Evolutionary conservation across 2,329 filamentous ascomycete genomes (phyloP).

Genomic region (Podosphaera xanthii): DNA sequence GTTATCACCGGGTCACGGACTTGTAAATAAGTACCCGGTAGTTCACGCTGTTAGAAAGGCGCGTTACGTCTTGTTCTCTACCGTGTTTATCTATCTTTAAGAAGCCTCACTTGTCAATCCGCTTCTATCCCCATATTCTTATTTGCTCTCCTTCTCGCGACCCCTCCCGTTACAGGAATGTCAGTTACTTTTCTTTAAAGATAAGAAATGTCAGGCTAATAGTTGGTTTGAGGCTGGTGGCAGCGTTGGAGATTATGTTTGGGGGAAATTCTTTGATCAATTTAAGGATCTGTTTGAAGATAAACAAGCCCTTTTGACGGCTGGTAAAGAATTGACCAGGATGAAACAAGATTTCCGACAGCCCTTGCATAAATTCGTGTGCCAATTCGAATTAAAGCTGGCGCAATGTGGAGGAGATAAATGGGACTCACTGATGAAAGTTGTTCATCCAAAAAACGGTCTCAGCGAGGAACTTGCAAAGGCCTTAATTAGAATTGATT

Average conservation of each 20-base stretch:
- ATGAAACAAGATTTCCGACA: background rate
- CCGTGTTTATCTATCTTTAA: too few relatives aligned
- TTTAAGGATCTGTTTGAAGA: background rate
- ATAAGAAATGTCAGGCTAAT: background rate
- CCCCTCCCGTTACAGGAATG: too few relatives aligned
- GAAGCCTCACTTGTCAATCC: too few relatives aligned
- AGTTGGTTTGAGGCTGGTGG: background rate
- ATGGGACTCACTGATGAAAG: background rate
- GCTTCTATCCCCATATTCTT: too few relatives aligned
- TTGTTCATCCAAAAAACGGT: background rate
- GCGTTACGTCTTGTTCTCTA: too few relatives aligned
- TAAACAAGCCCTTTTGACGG: background rate
- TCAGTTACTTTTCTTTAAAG: background rate
- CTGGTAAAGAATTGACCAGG: background rate
- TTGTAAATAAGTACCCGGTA: too few relatives aligned
- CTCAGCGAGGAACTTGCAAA: background rate
- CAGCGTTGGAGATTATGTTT: background rate
- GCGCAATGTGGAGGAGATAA: background rate
- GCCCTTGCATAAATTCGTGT: background rate
- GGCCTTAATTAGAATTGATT: background rate
- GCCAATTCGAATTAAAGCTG: background rate
- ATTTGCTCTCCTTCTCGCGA: too few relatives aligned
- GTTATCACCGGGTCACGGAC: too few relatives aligned
- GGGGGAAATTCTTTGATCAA: background rate
- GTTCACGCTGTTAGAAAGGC: too few relatives aligned